phyloP scores from a whole-genome alignment of 2,329 filamentous ascomycete genomes.

The Trichoderma afroharzianum region DNA sequence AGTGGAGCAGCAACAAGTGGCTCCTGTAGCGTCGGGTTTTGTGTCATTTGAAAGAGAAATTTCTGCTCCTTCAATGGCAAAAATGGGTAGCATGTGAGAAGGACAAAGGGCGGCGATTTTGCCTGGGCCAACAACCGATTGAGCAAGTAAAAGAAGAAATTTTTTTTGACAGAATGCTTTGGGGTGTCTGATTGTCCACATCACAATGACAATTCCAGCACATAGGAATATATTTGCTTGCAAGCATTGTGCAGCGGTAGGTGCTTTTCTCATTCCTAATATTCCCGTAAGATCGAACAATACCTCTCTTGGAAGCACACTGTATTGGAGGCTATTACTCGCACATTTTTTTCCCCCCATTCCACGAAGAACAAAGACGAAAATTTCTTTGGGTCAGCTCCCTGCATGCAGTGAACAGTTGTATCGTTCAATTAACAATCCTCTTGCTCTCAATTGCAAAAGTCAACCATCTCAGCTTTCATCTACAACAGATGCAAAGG shows the following conservation, averaged over 20 bases:
- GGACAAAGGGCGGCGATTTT: background rate
- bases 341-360: too few relatives aligned
- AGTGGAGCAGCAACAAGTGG: constrained; percentile 2
- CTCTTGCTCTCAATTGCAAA: background rate
- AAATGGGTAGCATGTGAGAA: background rate
- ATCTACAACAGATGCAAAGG: background rate
- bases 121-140: background rate
- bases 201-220: background rate
- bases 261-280: background rate
- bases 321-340: background rate
- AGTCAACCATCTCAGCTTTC: background rate
- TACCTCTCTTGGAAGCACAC: background rate
- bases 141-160: background rate
- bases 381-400: too few relatives aligned
- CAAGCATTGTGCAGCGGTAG: background rate
- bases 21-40: background rate
- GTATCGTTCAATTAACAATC: background rate
- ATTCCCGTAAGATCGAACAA: background rate
- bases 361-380: background rate
- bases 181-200: background rate
- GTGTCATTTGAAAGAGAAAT: background rate
- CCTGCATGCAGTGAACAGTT: too few relatives aligned
- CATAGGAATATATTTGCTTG: background rate
- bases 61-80: background rate
- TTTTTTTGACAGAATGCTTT: background rate